Evolutionary conservation across 2,329 filamentous ascomycete species (phyloP).

Genomic region (Sphaerulina musiva): DNA sequence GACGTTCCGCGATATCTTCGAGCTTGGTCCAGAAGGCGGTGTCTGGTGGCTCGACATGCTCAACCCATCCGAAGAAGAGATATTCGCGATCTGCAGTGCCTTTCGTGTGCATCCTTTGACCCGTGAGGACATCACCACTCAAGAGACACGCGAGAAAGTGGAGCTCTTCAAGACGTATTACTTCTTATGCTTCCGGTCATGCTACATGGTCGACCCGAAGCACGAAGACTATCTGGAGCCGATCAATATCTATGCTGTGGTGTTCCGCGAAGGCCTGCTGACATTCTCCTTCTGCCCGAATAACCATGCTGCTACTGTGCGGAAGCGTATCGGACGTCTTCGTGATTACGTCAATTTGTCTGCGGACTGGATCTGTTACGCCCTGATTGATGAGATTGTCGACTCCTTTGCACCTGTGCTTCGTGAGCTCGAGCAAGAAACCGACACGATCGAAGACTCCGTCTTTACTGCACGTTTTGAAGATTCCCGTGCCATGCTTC

Average conservation of each 20-base stretch:
- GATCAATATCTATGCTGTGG: slow-evolving; percentile 93
- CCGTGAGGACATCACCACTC: slow-evolving; percentile 89
- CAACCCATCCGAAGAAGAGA: slow-evolving; percentile 81
- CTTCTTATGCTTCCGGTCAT: slow-evolving; percentile 94
- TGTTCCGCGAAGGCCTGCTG: slow-evolving; percentile 89
- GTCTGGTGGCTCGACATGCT: slow-evolving; percentile 99
- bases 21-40: slow-evolving; percentile 61
- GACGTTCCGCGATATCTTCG: slow-evolving; percentile 81
- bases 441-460: slow-evolving; percentile 88
- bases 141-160: slow-evolving; percentile 96
- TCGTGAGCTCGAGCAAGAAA: slow-evolving; percentile 75
- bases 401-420: slow-evolving; percentile 91
- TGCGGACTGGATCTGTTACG: slow-evolving; percentile 98
- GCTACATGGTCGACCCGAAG: slow-evolving; percentile 72
- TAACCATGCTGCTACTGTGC: slow-evolving; percentile 78
- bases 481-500: slow-evolving; percentile 80
- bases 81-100: slow-evolving; percentile 80
- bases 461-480: slow-evolving; percentile 88
- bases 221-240: slow-evolving; percentile 82
- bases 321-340: slow-evolving; percentile 82
- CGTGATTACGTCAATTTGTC: slow-evolving; percentile 93
- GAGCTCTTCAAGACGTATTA: slow-evolving; percentile 97
- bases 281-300: slow-evolving; percentile 92
- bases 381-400: slow-evolving; percentile 96
- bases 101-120: slow-evolving; percentile 95